Evolutionary conservation across 2,329 filamentous ascomycete species (phyloP).

Genomic region (Penicillium sp.): DNA sequence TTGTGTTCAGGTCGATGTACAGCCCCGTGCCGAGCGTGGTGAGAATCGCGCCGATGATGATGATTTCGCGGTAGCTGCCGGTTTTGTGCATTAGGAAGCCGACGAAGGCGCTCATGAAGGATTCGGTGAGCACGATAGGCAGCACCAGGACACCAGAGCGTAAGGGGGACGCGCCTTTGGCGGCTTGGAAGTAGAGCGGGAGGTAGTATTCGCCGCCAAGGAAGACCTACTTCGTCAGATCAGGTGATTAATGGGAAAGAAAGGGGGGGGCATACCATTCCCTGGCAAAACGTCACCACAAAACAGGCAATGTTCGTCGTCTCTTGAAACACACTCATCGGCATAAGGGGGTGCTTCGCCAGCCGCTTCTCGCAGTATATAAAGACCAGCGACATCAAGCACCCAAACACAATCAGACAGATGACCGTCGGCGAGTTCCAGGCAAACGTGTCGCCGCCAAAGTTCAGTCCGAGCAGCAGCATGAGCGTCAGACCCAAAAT

Average conservation of each 20-base stretch:
- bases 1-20: conserved; percentile 39
- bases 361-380: conserved; percentile 61
- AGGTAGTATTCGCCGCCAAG: conserved; percentile 67
- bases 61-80: conserved; percentile 46
- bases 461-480: conserved; percentile 52
- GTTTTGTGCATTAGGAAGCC: conserved; percentile 51
- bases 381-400: conserved; percentile 49
- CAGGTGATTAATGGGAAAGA: neutral
- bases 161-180: conserved; percentile 58
- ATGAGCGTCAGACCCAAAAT: conserved; percentile 51
- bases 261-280: conserved; percentile 36
- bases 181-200: conserved; percentile 69
- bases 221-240: conserved; percentile 47
- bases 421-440: conserved; percentile 55
- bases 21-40: conserved; percentile 47
- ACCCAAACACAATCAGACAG: conserved; percentile 51
- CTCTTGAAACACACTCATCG: conserved; percentile 57
- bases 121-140: conserved; percentile 52
- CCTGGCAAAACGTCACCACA: conserved; percentile 46
- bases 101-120: conserved; percentile 41
- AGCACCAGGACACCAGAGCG: conserved; percentile 58
- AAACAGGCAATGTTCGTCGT: conserved; percentile 57
- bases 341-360: conserved; percentile 66
- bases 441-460: conserved; percentile 47
- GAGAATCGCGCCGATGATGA: conserved; percentile 42